These are phyloP conservation scores for Eruca vesicaria DNA, from an alignment of 441 rosid species.

Conservation along the genomic window DNA sequence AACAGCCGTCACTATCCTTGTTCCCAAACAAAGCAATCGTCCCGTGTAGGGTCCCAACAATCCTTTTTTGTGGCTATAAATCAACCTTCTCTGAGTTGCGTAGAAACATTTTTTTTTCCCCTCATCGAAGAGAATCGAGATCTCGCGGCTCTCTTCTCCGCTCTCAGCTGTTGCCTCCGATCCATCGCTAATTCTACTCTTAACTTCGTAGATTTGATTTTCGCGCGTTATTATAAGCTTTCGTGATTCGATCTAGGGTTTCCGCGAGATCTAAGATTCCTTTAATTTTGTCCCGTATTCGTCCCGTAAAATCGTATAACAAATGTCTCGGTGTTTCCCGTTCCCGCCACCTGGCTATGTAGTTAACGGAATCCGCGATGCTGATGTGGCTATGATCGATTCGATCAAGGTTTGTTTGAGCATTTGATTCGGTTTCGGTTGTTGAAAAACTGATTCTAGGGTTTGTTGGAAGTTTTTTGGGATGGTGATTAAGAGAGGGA, in stretches of 20 bases:
- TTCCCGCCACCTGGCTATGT: slow-evolving; percentile 65
- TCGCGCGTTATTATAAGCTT: slow-evolving; percentile 21
- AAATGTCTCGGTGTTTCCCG: slow-evolving; percentile 67
- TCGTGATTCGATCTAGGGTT: slow-evolving; percentile 34
- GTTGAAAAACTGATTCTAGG: too few relatives aligned
- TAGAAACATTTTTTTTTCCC: not conserved
- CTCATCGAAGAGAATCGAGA: slow-evolving; percentile 31
- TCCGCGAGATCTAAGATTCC: slow-evolving; percentile 33
- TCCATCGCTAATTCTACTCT: slow-evolving; percentile 5
- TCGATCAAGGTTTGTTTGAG: slow-evolving; percentile 62
- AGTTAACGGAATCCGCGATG: slow-evolving; percentile 42
- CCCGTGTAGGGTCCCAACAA: slow-evolving; percentile 23
- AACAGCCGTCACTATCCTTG: not conserved
- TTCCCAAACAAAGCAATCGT: slow-evolving; percentile 27
- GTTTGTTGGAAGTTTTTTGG: not conserved
- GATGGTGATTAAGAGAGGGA: not conserved
- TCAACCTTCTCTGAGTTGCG: not conserved
- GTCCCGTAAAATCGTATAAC: slow-evolving; percentile 1
- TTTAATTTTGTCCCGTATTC: not conserved
- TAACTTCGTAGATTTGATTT: slow-evolving; percentile 14
- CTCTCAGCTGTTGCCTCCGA: not conserved
- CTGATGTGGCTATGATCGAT: slow-evolving; percentile 53
- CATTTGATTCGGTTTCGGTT: slow-evolving; percentile 12
- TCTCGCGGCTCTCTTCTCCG: slow-evolving; percentile 18
- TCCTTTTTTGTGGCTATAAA: slow-evolving; percentile 22